Conservation (phyloP, 352 stramenopile genomes). For the Pythium angustatum region DNA sequence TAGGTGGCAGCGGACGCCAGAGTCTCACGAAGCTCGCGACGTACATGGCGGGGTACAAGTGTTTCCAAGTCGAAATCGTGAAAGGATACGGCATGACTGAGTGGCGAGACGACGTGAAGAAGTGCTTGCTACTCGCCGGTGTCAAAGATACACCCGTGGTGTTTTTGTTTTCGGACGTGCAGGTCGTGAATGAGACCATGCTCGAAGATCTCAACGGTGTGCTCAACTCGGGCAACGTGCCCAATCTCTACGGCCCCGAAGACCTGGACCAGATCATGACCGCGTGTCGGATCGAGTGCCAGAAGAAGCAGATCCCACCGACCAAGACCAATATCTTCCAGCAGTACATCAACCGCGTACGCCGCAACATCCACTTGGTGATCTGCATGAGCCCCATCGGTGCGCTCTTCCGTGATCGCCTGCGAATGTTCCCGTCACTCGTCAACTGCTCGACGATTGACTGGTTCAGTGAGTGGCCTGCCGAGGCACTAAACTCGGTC, state of each 20-base stretch:
- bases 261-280: conserved; percentile 93
- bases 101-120: conserved; percentile 94
- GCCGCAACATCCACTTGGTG: conserved; percentile 91
- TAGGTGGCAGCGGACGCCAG: conserved; percentile 92
- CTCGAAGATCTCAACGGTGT: conserved; percentile 95
- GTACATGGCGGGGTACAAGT: conserved; percentile 93
- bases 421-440: conserved; percentile 88
- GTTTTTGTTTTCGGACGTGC: conserved; percentile 94
- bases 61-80: conserved; percentile 95
- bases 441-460: conserved; percentile 89
- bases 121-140: conserved; percentile 86
- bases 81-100: conserved; percentile 93
- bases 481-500: conserved; percentile 82
- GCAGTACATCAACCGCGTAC: conserved; percentile 92
- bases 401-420: conserved; percentile 72
- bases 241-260: conserved; percentile 92
- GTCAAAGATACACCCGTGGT: conserved; percentile 91
- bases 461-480: conserved; percentile 89
- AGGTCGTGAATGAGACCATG: conserved; percentile 95
- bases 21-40: conserved; percentile 91
- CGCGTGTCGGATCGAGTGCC: conserved; percentile 90
- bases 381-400: conserved; percentile 88
- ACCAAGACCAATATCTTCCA: conserved; percentile 95
- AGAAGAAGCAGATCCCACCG: conserved; percentile 87
- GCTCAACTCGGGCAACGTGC: conserved; percentile 94